Evolutionary conservation across 2,329 filamentous ascomycete species (phyloP).

Genomic region (Cladosporium sp.): DNA sequence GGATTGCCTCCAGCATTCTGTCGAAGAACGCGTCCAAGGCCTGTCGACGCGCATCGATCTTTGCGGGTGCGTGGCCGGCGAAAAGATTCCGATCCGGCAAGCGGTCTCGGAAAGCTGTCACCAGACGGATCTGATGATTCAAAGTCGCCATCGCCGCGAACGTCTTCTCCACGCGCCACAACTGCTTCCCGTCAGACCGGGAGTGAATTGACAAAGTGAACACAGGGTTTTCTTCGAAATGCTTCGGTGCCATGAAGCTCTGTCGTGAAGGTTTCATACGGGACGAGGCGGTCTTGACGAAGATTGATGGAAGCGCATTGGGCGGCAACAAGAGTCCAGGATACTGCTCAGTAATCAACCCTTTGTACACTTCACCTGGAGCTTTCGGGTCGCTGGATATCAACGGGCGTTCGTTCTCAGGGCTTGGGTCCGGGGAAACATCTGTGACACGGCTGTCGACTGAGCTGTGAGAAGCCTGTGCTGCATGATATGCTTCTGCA

Average conservation of each 20-base stretch:
- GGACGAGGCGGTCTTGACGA: slow-evolving; percentile 84
- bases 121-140: slow-evolving; percentile 72
- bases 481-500: slow-evolving; percentile 31
- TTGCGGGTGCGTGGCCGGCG: slow-evolving; percentile 85
- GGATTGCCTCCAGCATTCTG: slow-evolving; percentile 71
- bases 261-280: slow-evolving; percentile 87
- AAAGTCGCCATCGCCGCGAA: slow-evolving; percentile 72
- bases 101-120: slow-evolving; percentile 63
- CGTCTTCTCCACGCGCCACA: slow-evolving; percentile 95
- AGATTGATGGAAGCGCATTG: slow-evolving; percentile 79
- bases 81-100: slow-evolving; percentile 83
- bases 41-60: slow-evolving; percentile 76
- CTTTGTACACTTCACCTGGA: slow-evolving; percentile 58
- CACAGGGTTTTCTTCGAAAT: slow-evolving; percentile 84
- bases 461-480: slow-evolving; percentile 16
- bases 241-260: slow-evolving; percentile 72
- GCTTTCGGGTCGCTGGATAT: slow-evolving; percentile 22
- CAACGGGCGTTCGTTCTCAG: slow-evolving; percentile 22
- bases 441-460: slow-evolving; percentile 15
- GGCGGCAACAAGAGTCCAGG: slow-evolving; percentile 80
- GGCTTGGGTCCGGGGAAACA: slow-evolving; percentile 19
- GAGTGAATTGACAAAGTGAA: slow-evolving; percentile 85
- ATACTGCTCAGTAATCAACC: slow-evolving; percentile 77
- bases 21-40: slow-evolving; percentile 84
- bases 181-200: slow-evolving; percentile 66